A percentile compares a stretch with the other conserved stretches of the same genome.
Evolutionary conservation across 768 basidiomycete genomes (phyloP).

Genomic region (Kondoa subrosea): DNA sequence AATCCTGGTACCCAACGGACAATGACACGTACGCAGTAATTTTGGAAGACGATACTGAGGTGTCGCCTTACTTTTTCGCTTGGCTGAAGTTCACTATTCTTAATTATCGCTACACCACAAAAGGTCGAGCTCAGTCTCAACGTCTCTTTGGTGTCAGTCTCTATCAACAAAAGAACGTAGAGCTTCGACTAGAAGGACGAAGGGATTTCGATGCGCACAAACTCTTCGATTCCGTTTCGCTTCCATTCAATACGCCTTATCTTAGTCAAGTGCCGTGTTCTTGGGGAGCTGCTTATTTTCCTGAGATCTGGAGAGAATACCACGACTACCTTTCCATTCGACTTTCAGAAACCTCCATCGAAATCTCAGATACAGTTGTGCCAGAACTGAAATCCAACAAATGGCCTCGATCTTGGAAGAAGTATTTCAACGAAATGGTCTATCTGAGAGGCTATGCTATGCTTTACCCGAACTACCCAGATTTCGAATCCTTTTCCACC

Average conservation of each 20-base stretch:
- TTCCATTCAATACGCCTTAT: conserved; percentile 47
- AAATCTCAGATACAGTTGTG: conserved; percentile 40
- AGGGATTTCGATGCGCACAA: conserved; percentile 49
- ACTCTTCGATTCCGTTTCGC: conserved; percentile 38
- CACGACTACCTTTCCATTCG: conserved; percentile 58
- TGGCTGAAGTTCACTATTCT: conserved; percentile 69
- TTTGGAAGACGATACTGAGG: conserved; percentile 71
- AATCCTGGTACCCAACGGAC: conserved; percentile 68
- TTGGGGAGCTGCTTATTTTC: conserved; percentile 84
- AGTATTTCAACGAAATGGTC: conserved; percentile 70
- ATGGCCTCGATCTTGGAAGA: conserved; percentile 74
- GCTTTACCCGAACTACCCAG: conserved; percentile 70
- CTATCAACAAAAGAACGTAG: conserved; percentile 69
- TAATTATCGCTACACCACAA: conserved; percentile 56
- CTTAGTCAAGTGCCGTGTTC: conserved; percentile 75
- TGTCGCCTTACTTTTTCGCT: conserved; percentile 67
- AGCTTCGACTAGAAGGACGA: conserved; percentile 52
- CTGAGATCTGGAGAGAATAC: conserved; percentile 73
- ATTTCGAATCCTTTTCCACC: conserved; percentile 61
- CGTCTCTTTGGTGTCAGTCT: conserved; percentile 63
- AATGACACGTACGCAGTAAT: conserved; percentile 61
- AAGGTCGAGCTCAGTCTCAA: conserved; percentile 33
- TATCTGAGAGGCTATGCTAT: conserved; percentile 68
- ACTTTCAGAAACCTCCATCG: conserved; percentile 41
- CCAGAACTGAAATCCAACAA: conserved; percentile 60